Evolutionary conservation across 768 basidiomycete species (phyloP).

Genomic region (Pisolithus sp.): DNA sequence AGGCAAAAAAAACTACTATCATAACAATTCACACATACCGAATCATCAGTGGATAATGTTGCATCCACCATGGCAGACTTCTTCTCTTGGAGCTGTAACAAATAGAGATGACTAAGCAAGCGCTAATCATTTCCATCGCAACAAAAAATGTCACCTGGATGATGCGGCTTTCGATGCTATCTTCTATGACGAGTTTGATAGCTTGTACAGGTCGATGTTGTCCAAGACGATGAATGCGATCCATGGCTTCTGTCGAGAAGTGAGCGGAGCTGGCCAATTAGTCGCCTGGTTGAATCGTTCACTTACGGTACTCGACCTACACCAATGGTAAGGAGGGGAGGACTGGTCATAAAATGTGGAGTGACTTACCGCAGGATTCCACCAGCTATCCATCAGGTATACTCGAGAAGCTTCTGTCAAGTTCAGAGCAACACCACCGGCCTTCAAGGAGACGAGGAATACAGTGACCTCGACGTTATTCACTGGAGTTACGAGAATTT

Average conservation of each 20-base stretch:
- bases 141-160: constrained; percentile 53
- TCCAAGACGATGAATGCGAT: constrained; percentile 94
- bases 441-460: constrained; percentile 95
- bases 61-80: constrained; percentile 94
- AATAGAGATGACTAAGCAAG: not conserved
- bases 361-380: constrained; percentile 83
- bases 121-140: no score
- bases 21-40: constrained; percentile 36
- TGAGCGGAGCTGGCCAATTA: not conserved
- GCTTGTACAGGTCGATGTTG: constrained; percentile 90
- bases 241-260: constrained; percentile 75
- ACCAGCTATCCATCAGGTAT: constrained; percentile 97
- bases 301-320: constrained; percentile 75
- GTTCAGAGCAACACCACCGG: constrained; percentile 90
- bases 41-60: constrained; percentile 75
- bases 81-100: constrained; percentile 80
- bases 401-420: constrained; percentile 89
- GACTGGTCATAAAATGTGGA: not conserved
- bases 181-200: constrained; percentile 91
- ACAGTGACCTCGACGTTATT: constrained; percentile 91
- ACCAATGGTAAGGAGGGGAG: not conserved
- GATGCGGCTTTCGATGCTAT: constrained; percentile 94
- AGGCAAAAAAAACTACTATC: not conserved
- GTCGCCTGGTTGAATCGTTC: not conserved
- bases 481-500: constrained; percentile 43